Conservation (phyloP, 1,284 basidiomycete species). For the Microbotryomycetes sp. region DNA sequence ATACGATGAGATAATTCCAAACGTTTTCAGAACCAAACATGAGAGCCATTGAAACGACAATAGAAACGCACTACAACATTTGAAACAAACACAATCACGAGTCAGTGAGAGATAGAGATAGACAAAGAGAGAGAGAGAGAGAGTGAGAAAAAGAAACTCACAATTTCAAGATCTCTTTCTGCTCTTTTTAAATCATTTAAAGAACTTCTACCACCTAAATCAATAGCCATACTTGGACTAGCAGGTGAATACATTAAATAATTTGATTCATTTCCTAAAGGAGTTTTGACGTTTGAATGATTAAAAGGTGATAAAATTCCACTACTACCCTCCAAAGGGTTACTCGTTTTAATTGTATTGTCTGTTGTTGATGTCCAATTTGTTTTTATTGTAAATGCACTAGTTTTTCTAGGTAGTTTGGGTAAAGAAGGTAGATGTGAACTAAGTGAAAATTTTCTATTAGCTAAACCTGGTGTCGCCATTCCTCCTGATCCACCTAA, state of each 20-base stretch:
- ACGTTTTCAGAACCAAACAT: slow-evolving; percentile 2
- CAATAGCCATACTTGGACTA: background rate
- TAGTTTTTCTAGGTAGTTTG: background rate
- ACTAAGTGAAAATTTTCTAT: background rate
- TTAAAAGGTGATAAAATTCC: background rate
- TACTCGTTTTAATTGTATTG: too few species aligned
- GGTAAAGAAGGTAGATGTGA: background rate
- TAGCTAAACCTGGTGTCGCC: background rate
- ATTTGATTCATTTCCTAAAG: too few species aligned
- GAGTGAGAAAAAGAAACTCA: too few species aligned
- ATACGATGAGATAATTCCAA: slow-evolving; percentile 5
- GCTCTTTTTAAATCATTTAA: background rate
- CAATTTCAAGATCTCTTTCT: background rate
- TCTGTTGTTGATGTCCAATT: background rate
- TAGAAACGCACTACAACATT: background rate
- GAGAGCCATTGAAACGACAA: background rate
- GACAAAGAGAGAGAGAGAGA: too few species aligned
- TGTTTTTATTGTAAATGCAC: background rate
- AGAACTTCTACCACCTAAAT: background rate
- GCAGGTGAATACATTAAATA: background rate
- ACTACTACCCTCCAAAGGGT: background rate
- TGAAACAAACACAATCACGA: too few species aligned
- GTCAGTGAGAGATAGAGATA: too few species aligned
- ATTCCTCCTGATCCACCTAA: too few species aligned
- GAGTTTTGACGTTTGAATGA: background rate